Percentiles rank a stretch among this genome's conserved stretches.
Conservation (phyloP, 352 stramenopile species). For the Pythium brachiatum region DNA sequence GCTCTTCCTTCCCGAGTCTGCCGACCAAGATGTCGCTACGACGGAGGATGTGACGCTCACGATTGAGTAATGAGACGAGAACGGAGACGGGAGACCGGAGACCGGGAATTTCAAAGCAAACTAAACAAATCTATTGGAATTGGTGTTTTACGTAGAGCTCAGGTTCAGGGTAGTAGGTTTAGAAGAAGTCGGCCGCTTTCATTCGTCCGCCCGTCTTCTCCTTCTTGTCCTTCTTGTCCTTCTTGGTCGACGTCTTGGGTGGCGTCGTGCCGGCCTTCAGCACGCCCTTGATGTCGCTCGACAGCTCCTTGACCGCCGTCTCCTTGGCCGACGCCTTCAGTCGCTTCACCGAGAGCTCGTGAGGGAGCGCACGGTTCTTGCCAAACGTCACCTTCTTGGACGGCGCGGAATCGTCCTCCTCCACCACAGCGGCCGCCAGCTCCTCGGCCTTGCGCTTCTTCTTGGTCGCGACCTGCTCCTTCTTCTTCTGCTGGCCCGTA, state of each 20-base stretch:
- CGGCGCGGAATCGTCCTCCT: conserved; percentile 29
- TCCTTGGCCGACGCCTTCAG: conserved; percentile 76
- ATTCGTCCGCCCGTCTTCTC: conserved; percentile 41
- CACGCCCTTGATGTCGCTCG: conserved; percentile 65
- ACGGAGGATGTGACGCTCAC: not conserved
- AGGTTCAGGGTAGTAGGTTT: conserved; percentile 9
- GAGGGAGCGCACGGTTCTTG: conserved; percentile 77
- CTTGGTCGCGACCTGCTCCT: conserved; percentile 38
- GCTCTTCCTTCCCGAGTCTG: conserved; percentile 7
- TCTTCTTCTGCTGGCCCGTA: conserved; percentile 55
- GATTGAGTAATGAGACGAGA: not conserved
- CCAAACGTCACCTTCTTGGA: conserved; percentile 85
- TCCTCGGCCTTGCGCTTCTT: conserved; percentile 62
- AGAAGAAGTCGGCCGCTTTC: conserved; percentile 76
- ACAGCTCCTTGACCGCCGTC: conserved; percentile 42
- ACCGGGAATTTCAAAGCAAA: too few relatives aligned
- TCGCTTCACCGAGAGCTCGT: conserved; percentile 81
- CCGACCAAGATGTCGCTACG: not conserved
- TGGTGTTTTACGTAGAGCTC: conserved; percentile 15
- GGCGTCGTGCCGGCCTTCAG: conserved; percentile 48
- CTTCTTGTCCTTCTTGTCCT: conserved; percentile 3
- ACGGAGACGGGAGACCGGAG: not conserved
- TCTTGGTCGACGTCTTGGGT: conserved; percentile 26
- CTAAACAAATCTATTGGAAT: conserved; percentile 23
- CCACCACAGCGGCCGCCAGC: conserved; percentile 32